Evolutionary conservation across 768 basidiomycete species (phyloP).

Genomic region (Russula vinacea): DNA sequence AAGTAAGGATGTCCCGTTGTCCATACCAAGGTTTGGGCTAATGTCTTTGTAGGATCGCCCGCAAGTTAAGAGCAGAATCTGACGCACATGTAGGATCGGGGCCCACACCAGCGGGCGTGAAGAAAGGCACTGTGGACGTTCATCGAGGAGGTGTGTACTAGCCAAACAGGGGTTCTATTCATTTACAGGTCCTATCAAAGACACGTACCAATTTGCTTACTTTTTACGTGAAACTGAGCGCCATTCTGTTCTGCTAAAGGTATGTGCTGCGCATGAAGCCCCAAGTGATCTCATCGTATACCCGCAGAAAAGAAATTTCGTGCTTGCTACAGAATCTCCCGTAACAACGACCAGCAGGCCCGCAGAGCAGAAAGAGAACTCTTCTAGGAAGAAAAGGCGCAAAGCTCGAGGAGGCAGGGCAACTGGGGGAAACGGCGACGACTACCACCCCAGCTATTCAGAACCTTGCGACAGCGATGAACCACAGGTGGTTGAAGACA

Average conservation of each 20-base stretch:
- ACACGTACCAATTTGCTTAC: constrained; percentile 87
- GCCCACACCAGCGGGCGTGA: constrained; percentile 43
- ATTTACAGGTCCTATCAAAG: constrained; percentile 40
- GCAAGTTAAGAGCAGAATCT: constrained; percentile 62
- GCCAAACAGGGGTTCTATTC: constrained; percentile 13
- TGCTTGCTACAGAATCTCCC: constrained; percentile 30
- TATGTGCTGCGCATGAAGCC: constrained; percentile 32
- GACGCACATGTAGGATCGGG: constrained; percentile 44
- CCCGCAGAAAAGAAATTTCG: constrained; percentile 45
- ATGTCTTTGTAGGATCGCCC: constrained; percentile 50
- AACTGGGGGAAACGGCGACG: neutral
- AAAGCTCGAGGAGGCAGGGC: neutral
- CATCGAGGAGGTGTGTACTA: constrained; percentile 69
- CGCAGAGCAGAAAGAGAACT: constrained; percentile 25
- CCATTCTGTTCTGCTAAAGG: constrained; percentile 81
- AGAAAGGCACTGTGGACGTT: constrained; percentile 75
- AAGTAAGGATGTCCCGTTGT: constrained; percentile 43
- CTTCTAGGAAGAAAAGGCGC: constrained; percentile 18
- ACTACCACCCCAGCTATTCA: constrained; percentile 3
- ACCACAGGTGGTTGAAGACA: neutral
- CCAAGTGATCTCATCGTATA: constrained; percentile 7
- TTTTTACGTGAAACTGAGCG: constrained; percentile 81
- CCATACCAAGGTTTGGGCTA: neutral
- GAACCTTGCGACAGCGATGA: neutral
- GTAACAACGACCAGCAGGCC: constrained; percentile 31